Evolutionary conservation across 108 stramenopile genomes (phyloP), one percentile per base, ranked within the genome.

Genomic region (Discostella pseudostelligera): DNA sequence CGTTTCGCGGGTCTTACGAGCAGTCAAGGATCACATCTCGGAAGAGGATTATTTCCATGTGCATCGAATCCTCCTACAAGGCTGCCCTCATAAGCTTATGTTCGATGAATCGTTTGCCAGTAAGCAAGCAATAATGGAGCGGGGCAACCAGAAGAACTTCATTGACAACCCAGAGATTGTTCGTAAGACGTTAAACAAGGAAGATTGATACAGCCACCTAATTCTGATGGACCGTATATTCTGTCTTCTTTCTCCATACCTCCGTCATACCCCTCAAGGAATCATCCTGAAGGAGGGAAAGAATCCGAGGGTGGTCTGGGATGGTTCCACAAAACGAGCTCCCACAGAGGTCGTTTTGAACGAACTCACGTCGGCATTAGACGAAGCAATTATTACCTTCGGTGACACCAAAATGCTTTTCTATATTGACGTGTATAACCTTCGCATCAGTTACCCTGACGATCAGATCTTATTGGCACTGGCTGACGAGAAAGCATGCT

Each of bases 181-280:
- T 7, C 4, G 5, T 0, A 55, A 55, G 14, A 36, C 54, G 1
- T 14, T 55, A 10, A 55, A 36, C 35, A 55, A 55, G 32, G 54
- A 55, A 29, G 54, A 55, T 36, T 16, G 54, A 16, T 55, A 55
- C 17, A 55, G 32, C 5, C 54, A 55, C 13, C 29, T 55, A 1
- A 16, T 55, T 1, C 54, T 4, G 0, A 14, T 55, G 13, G 32
- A 55, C 32, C 32, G 17, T 2, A 14, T n/a, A 4, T n/a, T 55
- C 0, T 55, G 32, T 35, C 17, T 29, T 2, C 26, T 54, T 3
- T 55, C 54, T 2, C 12, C 54, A 2, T 17, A 36, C 14, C 12
- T 14, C 32, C 32, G 54, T 29, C 54, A 55, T 36, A 55, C 28
- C 11, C 14, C 32, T 4, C 54, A 55, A n/a, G 35, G 32, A 0